Evolutionary conservation across 371 early-diverging fungal genomes (phyloP).

Genomic region (Coemansia sp.): DNA sequence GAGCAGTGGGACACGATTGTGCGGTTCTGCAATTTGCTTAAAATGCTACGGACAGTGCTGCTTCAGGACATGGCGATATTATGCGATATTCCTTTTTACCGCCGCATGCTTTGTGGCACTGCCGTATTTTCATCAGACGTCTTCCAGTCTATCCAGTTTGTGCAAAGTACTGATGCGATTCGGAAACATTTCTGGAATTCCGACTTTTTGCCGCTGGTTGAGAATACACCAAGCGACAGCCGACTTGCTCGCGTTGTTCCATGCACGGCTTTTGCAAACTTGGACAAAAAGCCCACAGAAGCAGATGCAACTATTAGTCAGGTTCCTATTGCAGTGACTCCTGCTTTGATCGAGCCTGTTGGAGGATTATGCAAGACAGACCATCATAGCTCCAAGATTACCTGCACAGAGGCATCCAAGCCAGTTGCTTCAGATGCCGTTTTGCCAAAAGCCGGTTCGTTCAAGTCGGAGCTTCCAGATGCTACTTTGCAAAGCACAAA

Average conservation of each 20-base stretch:
- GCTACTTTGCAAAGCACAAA: too few relatives aligned
- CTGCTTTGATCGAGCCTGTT: too few relatives aligned
- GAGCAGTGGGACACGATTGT: conserved; percentile 12
- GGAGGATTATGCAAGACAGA: too few relatives aligned
- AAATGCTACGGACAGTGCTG: conserved; percentile 21
- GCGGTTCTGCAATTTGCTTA: conserved; percentile 40
- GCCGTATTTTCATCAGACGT: conserved; percentile 14
- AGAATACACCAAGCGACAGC: conserved; percentile 3
- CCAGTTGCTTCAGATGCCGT: background rate
- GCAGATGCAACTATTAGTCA: too few relatives aligned
- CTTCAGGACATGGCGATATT: conserved; percentile 34
- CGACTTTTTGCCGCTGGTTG: conserved; percentile 23
- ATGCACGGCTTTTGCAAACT: background rate
- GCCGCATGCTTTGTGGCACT: conserved; percentile 30
- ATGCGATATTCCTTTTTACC: conserved; percentile 31
- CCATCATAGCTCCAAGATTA: too few relatives aligned
- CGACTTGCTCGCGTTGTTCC: conserved; percentile 8
- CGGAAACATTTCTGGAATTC: conserved; percentile 12
- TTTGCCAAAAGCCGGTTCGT: too few relatives aligned
- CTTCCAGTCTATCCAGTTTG: conserved; percentile 20
- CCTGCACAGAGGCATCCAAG: too few relatives aligned
- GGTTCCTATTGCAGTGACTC: too few relatives aligned
- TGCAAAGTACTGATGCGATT: conserved; percentile 5
- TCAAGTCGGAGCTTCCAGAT: too few relatives aligned
- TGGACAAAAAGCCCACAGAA: too few relatives aligned